phyloP scores from a whole-genome alignment of 495 filamentous ascomycete genomes.

The Neohortaea acidophila region DNA sequence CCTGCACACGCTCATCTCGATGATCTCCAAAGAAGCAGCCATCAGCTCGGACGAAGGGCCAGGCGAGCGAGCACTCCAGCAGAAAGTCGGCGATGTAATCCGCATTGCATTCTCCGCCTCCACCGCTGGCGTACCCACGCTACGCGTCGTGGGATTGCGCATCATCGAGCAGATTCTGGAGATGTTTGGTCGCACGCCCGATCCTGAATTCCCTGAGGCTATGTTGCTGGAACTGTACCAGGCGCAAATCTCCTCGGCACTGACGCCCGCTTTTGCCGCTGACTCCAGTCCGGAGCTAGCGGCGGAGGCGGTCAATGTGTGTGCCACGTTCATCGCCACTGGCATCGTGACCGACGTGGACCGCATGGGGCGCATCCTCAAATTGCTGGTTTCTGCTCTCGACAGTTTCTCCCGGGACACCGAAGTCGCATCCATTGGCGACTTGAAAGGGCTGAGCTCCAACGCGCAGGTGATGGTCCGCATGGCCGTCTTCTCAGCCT shows the following conservation, averaged over 20 bases:
- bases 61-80: slow-evolving; percentile 61
- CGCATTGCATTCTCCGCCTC: slow-evolving; percentile 96
- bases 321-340: slow-evolving; percentile 86
- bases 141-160: slow-evolving; percentile 75
- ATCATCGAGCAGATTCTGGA: slow-evolving; percentile 86
- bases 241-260: slow-evolving; percentile 89
- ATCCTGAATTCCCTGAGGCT: slow-evolving; percentile 91
- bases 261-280: slow-evolving; percentile 88
- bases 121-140: slow-evolving; percentile 77
- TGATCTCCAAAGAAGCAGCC: slow-evolving; percentile 58
- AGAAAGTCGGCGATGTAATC: slow-evolving; percentile 80
- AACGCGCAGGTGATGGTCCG: slow-evolving; percentile 98
- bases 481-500: slow-evolving; percentile 91
- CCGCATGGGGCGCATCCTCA: slow-evolving; percentile 92
- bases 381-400: slow-evolving; percentile 76
- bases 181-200: slow-evolving; percentile 90
- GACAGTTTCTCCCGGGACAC: slow-evolving; percentile 75
- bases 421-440: slow-evolving; percentile 79
- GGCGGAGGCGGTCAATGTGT: slow-evolving; percentile 93
- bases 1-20: slow-evolving; percentile 65
- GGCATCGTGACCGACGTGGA: slow-evolving; percentile 96
- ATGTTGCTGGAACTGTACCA: slow-evolving; percentile 95
- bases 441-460: slow-evolving; percentile 81
- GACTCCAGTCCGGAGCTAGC: slow-evolving; percentile 94
- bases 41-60: slow-evolving; percentile 49